Percentiles rank a stretch among this genome's conserved stretches.
These are phyloP conservation scores for Parietichytrium sp. DNA, from an alignment of 108 stramenopile genomes.

Conservation along the genomic window DNA sequence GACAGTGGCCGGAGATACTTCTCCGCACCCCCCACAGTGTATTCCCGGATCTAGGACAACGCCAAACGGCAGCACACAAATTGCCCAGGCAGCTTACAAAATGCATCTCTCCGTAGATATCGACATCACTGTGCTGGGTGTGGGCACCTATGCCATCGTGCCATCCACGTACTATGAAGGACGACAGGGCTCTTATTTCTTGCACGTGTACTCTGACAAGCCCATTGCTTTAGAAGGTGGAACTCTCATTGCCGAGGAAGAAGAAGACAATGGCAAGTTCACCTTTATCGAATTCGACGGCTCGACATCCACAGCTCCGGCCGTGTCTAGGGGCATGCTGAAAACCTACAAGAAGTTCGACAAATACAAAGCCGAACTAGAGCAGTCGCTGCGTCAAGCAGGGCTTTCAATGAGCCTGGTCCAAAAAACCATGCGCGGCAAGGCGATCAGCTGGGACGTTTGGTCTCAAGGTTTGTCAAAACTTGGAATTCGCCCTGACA, in stretches of 20 bases:
- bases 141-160: conserved; percentile 17
- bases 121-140: not conserved
- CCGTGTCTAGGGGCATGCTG: not conserved
- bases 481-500: not conserved
- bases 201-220: not conserved
- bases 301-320: too few species aligned
- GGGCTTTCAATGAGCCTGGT: not conserved
- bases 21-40: not conserved
- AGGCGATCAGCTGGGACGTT: not conserved
- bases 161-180: not conserved
- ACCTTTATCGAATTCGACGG: not conserved
- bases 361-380: not conserved
- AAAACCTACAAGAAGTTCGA: not conserved
- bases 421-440: not conserved
- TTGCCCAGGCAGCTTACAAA: not conserved
- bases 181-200: not conserved
- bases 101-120: not conserved
- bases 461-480: not conserved
- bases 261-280: not conserved
- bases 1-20: not conserved
- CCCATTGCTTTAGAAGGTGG: conserved; percentile 14
- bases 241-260: conserved; percentile 21
- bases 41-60: not conserved
- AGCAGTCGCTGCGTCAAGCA: not conserved
- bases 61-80: too few species aligned